A percentile compares a stretch with the other conserved stretches of the same genome.
Conservation (phyloP, 2,329 filamentous ascomycete species). For the Neospermospora avenae region DNA sequence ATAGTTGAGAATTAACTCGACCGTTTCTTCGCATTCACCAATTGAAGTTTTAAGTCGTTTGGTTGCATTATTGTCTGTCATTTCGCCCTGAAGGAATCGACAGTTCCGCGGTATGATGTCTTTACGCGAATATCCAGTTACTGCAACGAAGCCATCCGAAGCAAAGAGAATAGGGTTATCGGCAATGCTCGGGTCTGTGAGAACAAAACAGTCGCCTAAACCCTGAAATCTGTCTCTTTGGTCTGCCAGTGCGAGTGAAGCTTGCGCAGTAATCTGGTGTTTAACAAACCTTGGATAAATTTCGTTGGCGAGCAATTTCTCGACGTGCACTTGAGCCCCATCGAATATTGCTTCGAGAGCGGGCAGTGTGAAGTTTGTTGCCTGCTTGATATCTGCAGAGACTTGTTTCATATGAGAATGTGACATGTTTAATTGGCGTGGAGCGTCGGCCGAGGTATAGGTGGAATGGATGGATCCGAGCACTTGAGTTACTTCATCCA, state of each 20-base stretch:
- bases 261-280: conserved; percentile 47
- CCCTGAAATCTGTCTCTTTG: conserved; percentile 46
- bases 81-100: conserved; percentile 47
- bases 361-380: conserved; percentile 32
- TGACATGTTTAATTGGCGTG: conserved; percentile 29
- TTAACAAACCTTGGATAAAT: conserved; percentile 53
- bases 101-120: conserved; percentile 50
- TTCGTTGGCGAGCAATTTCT: conserved; percentile 43
- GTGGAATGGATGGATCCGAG: conserved; percentile 45
- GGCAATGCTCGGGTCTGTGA: conserved; percentile 49
- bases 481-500: conserved; percentile 44
- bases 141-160: conserved; percentile 49
- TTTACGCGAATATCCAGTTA: conserved; percentile 47
- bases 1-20: conserved; percentile 51
- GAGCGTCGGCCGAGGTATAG: conserved; percentile 39
- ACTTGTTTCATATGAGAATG: conserved; percentile 19
- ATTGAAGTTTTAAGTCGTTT: conserved; percentile 43
- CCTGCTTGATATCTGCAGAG: conserved; percentile 23
- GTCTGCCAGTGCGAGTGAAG: conserved; percentile 43
- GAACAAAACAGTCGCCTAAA: conserved; percentile 55
- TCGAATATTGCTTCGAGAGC: conserved; percentile 34
- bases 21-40: conserved; percentile 41
- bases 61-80: conserved; percentile 43
- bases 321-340: conserved; percentile 43
- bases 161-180: conserved; percentile 50